A percentile compares a stretch with the other conserved stretches of the same genome.
Conservation (phyloP, 768 basidiomycete genomes). For the Pleurotus ostreatus region DNA sequence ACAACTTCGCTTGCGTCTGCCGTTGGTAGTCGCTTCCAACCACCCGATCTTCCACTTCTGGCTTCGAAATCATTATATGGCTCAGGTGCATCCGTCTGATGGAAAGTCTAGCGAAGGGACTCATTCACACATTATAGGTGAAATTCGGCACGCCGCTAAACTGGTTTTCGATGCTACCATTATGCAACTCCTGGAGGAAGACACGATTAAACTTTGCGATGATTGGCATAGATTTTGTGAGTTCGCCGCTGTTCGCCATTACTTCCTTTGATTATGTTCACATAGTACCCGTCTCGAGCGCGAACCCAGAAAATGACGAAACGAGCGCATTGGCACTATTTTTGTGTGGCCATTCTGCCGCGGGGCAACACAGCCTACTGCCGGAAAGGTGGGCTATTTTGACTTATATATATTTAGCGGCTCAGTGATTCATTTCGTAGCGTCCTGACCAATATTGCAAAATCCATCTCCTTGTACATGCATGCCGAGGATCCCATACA, state of each 20-base stretch:
- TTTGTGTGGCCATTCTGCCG: slow-evolving; percentile 78
- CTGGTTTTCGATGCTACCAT: slow-evolving; percentile 76
- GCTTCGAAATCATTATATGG: slow-evolving; percentile 75
- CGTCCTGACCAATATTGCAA: slow-evolving; percentile 85
- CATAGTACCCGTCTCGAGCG: slow-evolving; percentile 31
- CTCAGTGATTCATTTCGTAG: not conserved
- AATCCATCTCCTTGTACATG: slow-evolving; percentile 75
- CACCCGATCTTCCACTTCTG: slow-evolving; percentile 70
- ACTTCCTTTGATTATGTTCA: not conserved
- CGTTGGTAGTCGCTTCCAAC: slow-evolving; percentile 57
- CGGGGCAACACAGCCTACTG: slow-evolving; percentile 74
- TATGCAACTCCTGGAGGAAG: slow-evolving; percentile 61
- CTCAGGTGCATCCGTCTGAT: slow-evolving; percentile 44
- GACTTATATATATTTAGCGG: not conserved
- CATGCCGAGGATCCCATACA: slow-evolving; percentile 67
- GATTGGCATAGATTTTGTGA: slow-evolving; percentile 63
- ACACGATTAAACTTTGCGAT: slow-evolving; percentile 54
- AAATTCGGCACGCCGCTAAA: slow-evolving; percentile 74
- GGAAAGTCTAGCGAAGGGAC: not conserved
- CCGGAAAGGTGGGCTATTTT: slow-evolving; percentile 53
- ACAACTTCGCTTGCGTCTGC: slow-evolving; percentile 60
- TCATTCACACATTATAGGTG: slow-evolving; percentile 37
- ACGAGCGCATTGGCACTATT: slow-evolving; percentile 71
- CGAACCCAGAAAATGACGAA: slow-evolving; percentile 61
- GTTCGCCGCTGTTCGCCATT: slow-evolving; percentile 14